Percentiles rank a stretch among this genome's conserved stretches.
Evolutionary conservation across 768 basidiomycete genomes (phyloP).

Genomic region (Rhizopogon vulgaris): DNA sequence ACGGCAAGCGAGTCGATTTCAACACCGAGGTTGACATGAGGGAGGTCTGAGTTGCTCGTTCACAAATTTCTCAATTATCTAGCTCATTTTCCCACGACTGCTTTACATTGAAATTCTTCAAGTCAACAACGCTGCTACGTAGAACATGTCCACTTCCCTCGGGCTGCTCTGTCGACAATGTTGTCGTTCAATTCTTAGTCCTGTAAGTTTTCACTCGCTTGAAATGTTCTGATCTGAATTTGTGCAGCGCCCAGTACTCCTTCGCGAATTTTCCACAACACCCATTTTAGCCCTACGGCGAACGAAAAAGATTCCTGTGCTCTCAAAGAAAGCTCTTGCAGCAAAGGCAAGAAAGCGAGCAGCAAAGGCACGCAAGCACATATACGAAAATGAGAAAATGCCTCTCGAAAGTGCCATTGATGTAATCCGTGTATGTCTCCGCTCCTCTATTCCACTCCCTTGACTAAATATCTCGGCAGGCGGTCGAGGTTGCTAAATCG

Average conservation of each 20-base stretch:
- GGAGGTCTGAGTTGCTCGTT: background rate
- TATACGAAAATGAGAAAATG: slow-evolving; percentile 63
- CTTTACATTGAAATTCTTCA: slow-evolving; percentile 2
- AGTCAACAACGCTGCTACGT: background rate
- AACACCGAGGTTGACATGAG: slow-evolving; percentile 34
- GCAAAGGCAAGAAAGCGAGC: slow-evolving; percentile 59
- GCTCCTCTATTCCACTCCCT: slow-evolving; percentile 1
- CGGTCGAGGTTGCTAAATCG: slow-evolving; percentile 77
- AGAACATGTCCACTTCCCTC: slow-evolving; percentile 16
- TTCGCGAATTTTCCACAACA: slow-evolving; percentile 50
- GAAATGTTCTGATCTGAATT: background rate
- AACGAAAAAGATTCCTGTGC: slow-evolving; percentile 50
- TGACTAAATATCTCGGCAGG: slow-evolving; percentile 36
- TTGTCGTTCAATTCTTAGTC: slow-evolving; percentile 7
- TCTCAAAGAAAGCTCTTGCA: slow-evolving; percentile 66
- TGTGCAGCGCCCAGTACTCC: slow-evolving; percentile 1
- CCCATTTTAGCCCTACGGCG: slow-evolving; percentile 37
- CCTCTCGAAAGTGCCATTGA: slow-evolving; percentile 58
- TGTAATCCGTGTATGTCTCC: slow-evolving; percentile 57
- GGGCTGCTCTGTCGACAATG: slow-evolving; percentile 22
- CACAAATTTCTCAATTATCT: background rate
- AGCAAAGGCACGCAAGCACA: slow-evolving; percentile 43
- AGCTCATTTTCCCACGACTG: slow-evolving; percentile 18
- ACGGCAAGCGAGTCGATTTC: slow-evolving; percentile 24
- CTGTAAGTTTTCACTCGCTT: slow-evolving; percentile 14